Percentiles rank a stretch among this genome's conserved stretches.
These are phyloP conservation scores for Platanus orientalis DNA, from an alignment of 164 flowering plant genomes.

Conservation along the genomic window DNA sequence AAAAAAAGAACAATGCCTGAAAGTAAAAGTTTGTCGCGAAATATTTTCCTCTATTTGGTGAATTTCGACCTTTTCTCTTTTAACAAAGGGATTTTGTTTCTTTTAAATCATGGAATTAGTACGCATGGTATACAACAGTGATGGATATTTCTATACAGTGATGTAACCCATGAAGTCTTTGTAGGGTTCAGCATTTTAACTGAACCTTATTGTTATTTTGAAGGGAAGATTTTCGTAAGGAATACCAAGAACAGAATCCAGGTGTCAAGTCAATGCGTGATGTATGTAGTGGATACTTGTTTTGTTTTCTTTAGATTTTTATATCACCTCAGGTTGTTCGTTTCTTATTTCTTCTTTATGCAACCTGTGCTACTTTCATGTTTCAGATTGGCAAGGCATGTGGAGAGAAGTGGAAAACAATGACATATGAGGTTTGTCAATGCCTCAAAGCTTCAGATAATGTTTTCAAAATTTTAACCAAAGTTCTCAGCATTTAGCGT, in stretches of 20 bases:
- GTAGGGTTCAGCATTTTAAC: neutral
- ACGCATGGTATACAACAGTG: neutral
- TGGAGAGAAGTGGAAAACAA: conserved; percentile 94
- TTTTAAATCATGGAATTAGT: too few species aligned
- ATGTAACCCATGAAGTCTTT: neutral
- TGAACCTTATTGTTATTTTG: conserved; percentile 14
- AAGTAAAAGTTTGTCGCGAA: too few species aligned
- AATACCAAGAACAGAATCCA: conserved; percentile 83
- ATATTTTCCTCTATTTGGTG: too few species aligned
- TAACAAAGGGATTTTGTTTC: too few species aligned
- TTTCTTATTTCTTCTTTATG: neutral
- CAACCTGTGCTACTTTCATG: neutral
- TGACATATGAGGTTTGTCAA: conserved; percentile 77
- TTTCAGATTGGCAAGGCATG: conserved; percentile 90
- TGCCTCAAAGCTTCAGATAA: neutral
- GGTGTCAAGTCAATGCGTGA: conserved; percentile 89
- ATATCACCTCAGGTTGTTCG: neutral
- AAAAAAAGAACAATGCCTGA: too few species aligned
- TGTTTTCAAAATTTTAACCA: neutral
- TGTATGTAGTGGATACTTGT: conserved; percentile 39
- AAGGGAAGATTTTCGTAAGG: conserved; percentile 95
- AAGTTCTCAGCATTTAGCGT: neutral
- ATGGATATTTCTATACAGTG: neutral
- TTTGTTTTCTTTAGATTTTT: neutral
- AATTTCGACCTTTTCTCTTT: too few species aligned